phyloP scores from a whole-genome alignment of 208 protist genomes.

The Naegleria gruberi region DNA sequence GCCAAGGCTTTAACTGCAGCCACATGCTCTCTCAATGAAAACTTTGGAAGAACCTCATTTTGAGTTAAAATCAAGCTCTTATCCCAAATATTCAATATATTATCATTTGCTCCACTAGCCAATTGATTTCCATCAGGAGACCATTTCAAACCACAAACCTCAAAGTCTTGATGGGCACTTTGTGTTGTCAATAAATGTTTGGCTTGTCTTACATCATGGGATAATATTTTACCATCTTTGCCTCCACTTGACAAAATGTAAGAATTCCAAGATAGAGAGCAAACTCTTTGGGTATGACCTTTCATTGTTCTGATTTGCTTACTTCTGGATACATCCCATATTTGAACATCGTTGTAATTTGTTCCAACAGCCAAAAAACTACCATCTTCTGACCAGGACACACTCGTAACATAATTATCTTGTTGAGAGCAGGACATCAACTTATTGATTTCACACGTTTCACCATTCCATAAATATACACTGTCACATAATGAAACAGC shows the following conservation, averaged over 20 bases:
- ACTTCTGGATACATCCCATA: slow-evolving; percentile 33
- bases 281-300: slow-evolving; percentile 58
- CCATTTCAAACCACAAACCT: slow-evolving; percentile 92
- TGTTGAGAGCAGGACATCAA: slow-evolving; percentile 56
- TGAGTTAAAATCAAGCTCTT: slow-evolving; percentile 34
- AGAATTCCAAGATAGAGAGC: slow-evolving; percentile 62
- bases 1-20: slow-evolving; percentile 96
- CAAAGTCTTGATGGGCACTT: slow-evolving; percentile 44
- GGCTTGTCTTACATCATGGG: slow-evolving; percentile 62
- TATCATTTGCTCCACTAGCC: slow-evolving; percentile 96
- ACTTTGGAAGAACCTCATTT: slow-evolving; percentile 46
- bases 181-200: slow-evolving; percentile 44
- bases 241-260: slow-evolving; percentile 56
- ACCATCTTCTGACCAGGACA: slow-evolving; percentile 83
- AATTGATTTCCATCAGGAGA: slow-evolving; percentile 76
- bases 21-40: slow-evolving; percentile 78
- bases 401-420: slow-evolving; percentile 68
- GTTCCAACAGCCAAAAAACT: slow-evolving; percentile 69
- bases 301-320: slow-evolving; percentile 48
- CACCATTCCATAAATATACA: slow-evolving; percentile 96
- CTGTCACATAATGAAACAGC: slow-evolving; percentile 86
- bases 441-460: slow-evolving; percentile 71
- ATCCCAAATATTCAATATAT: slow-evolving; percentile 92
- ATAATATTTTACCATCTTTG: slow-evolving; percentile 58
- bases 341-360: slow-evolving; percentile 67